Base-by-base conservation (phyloP, 768 basidiomycete species). In the Podaxis pistillaris region DNA sequence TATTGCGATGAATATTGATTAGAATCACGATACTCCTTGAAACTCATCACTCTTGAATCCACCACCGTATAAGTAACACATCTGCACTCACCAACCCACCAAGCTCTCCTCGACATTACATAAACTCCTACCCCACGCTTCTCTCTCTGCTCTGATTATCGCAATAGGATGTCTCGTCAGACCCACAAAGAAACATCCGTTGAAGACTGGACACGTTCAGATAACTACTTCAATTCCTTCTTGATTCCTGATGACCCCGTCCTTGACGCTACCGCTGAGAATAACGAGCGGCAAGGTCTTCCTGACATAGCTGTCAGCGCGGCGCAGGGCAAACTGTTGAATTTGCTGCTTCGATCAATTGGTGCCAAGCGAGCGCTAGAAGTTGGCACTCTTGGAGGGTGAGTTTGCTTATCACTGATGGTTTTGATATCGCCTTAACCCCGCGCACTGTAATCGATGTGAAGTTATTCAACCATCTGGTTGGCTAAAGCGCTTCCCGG, bases 381-480 rank as follows among this genome's bases (percentile, higher is more conserved):
- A 67, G 81, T 90, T 53, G 88, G 87, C 0, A 88, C 87, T 6
- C 76, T 89, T 13, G 86, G 85, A 66, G 88, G 87, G 87, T 87
- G 65, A 54, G 70, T 67, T 19, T 12, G 40, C 44, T 57, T 3
- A 15, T 55, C n/a, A 19, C n/a, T 9, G 24, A 61, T 30, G 13
- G 17, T 19, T 19, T n/a, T 19, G n/a, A 22, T 46, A 19, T 46
- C 13, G 7, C 19, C 8, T 8, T 19, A 19, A 46, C n/a, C 15
- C 15, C 7, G 44, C 6, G 17, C 44, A 46, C 9, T 6, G 17
- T 46, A 19, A 46, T n/a, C 44, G 1, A 7, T 19, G 40, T 11
- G 19, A 63, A 82, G 78, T 3, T 78, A 81, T 64, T 81, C 79
- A 1, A 78, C 79, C 2, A 77, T 81, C 33, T 81, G 76, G 74